Evolutionary conservation across 768 basidiomycete genomes (phyloP).

Genomic region (Suillus clintonianus): DNA sequence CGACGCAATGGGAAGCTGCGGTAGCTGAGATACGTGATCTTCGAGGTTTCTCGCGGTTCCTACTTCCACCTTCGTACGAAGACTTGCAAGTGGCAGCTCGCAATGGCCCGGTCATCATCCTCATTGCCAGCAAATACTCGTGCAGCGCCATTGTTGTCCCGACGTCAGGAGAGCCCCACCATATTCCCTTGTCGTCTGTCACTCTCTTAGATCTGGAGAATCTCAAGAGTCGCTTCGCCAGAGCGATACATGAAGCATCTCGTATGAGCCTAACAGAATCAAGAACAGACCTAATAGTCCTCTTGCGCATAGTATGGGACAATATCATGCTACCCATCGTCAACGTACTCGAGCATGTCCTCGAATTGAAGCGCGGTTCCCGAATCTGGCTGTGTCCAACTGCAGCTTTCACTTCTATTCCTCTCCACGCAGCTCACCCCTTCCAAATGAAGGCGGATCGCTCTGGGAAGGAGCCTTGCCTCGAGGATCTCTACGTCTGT

Average conservation of each 20-base stretch:
- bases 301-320: neutral
- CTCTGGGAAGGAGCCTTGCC: neutral
- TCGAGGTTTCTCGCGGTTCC: too few species aligned
- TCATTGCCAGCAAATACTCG: neutral
- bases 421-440: too few species aligned
- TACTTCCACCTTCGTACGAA: neutral
- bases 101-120: neutral
- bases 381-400: neutral
- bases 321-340: neutral
- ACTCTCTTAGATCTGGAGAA: neutral
- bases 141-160: neutral
- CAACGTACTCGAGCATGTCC: neutral
- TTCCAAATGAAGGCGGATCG: neutral
- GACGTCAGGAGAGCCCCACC: neutral
- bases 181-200: neutral
- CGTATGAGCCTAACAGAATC: neutral
- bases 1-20: neutral
- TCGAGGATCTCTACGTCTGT: neutral
- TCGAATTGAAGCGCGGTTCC: neutral
- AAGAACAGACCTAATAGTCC: neutral
- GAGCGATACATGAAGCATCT: slow-evolving; percentile 3
- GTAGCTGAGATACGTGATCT: neutral
- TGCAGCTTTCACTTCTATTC: neutral
- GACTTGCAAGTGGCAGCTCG: neutral
- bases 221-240: slow-evolving; percentile 6